These are phyloP conservation scores for Claviceps pusilla DNA, from an alignment of 2,329 filamentous ascomycete species.

Conservation along the genomic window DNA sequence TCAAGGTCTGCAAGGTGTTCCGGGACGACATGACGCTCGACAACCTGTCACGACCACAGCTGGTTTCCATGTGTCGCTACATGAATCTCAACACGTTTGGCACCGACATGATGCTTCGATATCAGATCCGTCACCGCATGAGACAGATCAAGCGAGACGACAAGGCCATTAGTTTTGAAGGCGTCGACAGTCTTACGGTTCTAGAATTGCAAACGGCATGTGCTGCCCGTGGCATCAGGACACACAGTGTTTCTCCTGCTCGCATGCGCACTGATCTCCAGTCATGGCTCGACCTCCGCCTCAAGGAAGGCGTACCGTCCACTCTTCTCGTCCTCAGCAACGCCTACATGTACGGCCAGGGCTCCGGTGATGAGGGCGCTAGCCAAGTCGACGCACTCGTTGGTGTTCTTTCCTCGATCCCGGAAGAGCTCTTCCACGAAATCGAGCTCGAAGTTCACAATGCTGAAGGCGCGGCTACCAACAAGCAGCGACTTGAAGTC, in stretches of 20 bases:
- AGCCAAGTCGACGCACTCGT: constrained; percentile 87
- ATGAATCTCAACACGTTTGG: constrained; percentile 96
- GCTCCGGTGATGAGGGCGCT: constrained; percentile 64
- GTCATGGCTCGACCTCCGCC: constrained; percentile 84
- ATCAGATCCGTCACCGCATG: constrained; percentile 95
- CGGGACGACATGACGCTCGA: constrained; percentile 94
- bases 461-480: constrained; percentile 90
- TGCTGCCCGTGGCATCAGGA: constrained; percentile 80
- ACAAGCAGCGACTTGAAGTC: constrained; percentile 96
- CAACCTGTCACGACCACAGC: constrained; percentile 86
- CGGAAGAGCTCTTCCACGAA: constrained; percentile 97
- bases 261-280: constrained; percentile 78
- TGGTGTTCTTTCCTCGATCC: constrained; percentile 83
- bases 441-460: constrained; percentile 97
- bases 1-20: constrained; percentile 98
- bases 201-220: constrained; percentile 84
- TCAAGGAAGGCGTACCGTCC: constrained; percentile 90
- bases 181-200: constrained; percentile 84
- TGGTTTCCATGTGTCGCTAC: constrained; percentile 96
- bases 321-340: constrained; percentile 92
- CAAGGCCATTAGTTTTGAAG: constrained; percentile 83
- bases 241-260: constrained; percentile 78
- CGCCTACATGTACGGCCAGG: constrained; percentile 89
- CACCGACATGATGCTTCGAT: constrained; percentile 93
- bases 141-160: constrained; percentile 98